These are phyloP conservation scores for Ceratorhiza oryzae-sativae DNA, from an alignment of 1,284 basidiomycete species.

Conservation along the genomic window DNA sequence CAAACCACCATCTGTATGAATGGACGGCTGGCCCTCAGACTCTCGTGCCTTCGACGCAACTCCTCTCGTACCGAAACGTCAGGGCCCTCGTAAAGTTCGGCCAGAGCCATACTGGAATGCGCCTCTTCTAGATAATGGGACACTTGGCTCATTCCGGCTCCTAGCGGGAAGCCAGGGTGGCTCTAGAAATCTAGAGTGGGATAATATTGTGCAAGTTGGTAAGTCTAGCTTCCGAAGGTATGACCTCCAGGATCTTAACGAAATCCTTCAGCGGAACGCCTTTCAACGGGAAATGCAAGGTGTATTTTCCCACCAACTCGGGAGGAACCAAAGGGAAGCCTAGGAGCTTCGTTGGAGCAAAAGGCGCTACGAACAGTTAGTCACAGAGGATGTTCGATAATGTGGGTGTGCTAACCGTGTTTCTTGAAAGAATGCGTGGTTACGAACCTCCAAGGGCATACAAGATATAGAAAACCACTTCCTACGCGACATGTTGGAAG, in stretches of 20 bases:
- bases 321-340: background rate
- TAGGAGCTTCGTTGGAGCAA: slow-evolving; percentile 17
- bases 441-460: slow-evolving; percentile 10
- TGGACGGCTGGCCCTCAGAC: slow-evolving; percentile 31
- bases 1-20: slow-evolving; percentile 3
- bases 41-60: slow-evolving; percentile 8
- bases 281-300: slow-evolving; percentile 25
- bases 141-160: slow-evolving; percentile 7
- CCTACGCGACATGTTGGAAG: slow-evolving; percentile 3
- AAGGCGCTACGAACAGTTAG: slow-evolving; percentile 20
- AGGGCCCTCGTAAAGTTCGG: slow-evolving; percentile 17
- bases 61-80: background rate
- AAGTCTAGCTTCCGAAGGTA: background rate
- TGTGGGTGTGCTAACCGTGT: too few species aligned
- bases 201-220: background rate
- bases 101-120: slow-evolving; percentile 23
- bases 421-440: slow-evolving; percentile 7
- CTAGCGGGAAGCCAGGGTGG: background rate
- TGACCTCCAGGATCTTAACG: background rate
- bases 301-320: slow-evolving; percentile 37
- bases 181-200: background rate
- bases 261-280: background rate
- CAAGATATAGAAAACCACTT: slow-evolving; percentile 8
- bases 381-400: too few species aligned
- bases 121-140: slow-evolving; percentile 7